Evolutionary conservation across 768 basidiomycete genomes (phyloP), one percentile per base, ranked within the genome.

Genomic region (Strobilomyces dryophilus): DNA sequence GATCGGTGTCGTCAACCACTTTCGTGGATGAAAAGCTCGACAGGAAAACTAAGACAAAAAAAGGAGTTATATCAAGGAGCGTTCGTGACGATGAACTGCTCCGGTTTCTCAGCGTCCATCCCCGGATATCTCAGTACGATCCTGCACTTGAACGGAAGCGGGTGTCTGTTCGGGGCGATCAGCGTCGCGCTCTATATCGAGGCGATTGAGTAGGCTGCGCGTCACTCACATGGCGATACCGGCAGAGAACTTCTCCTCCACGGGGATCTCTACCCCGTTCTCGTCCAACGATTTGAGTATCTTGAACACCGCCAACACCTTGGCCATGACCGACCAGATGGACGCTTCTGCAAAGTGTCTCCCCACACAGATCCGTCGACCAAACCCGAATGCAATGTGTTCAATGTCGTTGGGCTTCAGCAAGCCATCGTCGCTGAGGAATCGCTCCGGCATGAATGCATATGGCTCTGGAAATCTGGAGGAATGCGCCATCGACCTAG

Each of bases 311-410:
- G 49, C 49, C 32, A 50, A 14, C 21, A 50, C 49, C n/a, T n/a
- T 50, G 31, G 36, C 45, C 7, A 55, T 47, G 3, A 37, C 45
- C 12, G 3, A 1, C 40, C 51, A 55, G 10, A 54, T 6, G 1
- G 60, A 55, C 18, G 43, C 18, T 27, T 58, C 50, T 4, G 51
- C 53, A 36, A 59, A 51, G 35, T 62, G 36, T 24, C 57, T 40
- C 14, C 57, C 61, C 6, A 49, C 42, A 31, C 59, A 65, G 17
- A 57, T 52, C 20, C 61, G 59, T 26, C 64, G 52, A 34, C 64
- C 64, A 27, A 63, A 63, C 27, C 63, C 60, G 31, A 58, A 64
- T 2, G 37, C 51, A 26, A 56, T 26, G 35, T 44, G 39, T 40
- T 43, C 44, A 3, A 52, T 21, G 10, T 52, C 43, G 24, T 60